These are phyloP conservation scores for Lepiota brunneoincarnata DNA, from an alignment of 768 basidiomycete species.

Conservation along the genomic window DNA sequence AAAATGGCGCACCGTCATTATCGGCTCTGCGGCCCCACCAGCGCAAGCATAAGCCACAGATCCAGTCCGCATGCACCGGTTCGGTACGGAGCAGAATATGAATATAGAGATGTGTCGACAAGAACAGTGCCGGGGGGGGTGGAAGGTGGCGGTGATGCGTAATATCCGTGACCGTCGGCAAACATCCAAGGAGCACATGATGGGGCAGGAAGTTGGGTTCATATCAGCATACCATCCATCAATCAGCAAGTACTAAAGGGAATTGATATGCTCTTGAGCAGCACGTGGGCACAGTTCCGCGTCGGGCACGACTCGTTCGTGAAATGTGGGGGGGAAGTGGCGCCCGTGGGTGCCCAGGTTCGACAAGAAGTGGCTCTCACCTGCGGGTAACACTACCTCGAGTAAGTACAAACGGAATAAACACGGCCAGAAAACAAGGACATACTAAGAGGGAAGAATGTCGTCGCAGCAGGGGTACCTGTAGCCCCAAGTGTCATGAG, in stretches of 20 bases:
- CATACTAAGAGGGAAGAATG: slow-evolving; percentile 27
- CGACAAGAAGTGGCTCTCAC: slow-evolving; percentile 16
- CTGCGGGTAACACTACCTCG: slow-evolving; percentile 27
- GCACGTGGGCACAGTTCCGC: background rate
- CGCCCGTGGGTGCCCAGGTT: too few species aligned
- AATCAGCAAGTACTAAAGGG: too few species aligned
- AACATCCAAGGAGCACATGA: too few species aligned
- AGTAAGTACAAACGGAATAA: background rate
- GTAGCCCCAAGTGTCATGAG: background rate
- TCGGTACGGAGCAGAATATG: background rate
- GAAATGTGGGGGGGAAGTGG: too few species aligned
- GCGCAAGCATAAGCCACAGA: background rate
- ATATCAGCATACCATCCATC: too few species aligned
- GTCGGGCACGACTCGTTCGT: too few species aligned
- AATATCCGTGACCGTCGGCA: too few species aligned
- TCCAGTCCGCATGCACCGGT: background rate
- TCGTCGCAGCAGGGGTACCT: slow-evolving; percentile 21
- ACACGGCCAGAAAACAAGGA: background rate
- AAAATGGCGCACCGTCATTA: slow-evolving; percentile 29
- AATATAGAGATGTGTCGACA: background rate
- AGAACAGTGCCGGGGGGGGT: too few species aligned
- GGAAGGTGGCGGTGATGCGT: too few species aligned
- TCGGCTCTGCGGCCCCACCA: slow-evolving; percentile 22
- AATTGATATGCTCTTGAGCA: background rate
- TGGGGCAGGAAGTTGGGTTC: too few species aligned